These are phyloP conservation scores for Thymus quinquecostatus DNA, from an alignment of 257 asterid species.

Conservation along the genomic window DNA sequence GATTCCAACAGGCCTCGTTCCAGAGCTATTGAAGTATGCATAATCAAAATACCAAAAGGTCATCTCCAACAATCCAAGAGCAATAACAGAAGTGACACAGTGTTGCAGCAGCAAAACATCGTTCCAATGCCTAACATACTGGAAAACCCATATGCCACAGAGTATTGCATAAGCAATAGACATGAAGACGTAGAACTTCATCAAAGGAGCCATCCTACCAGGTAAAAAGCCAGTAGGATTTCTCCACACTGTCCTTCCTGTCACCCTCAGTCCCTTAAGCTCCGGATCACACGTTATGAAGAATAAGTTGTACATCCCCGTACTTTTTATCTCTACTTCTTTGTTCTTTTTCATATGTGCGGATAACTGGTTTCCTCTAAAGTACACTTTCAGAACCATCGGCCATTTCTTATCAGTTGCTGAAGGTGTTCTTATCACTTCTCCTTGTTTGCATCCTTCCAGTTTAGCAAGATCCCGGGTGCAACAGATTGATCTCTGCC, in stretches of 20 bases:
- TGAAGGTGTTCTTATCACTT: slow-evolving; percentile 76
- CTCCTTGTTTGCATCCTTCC: slow-evolving; percentile 95
- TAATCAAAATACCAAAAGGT: slow-evolving; percentile 92
- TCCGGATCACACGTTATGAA: slow-evolving; percentile 91
- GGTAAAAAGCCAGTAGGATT: slow-evolving; percentile 95
- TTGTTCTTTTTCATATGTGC: slow-evolving; percentile 67
- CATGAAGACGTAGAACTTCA: slow-evolving; percentile 81
- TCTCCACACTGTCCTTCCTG: slow-evolving; percentile 93
- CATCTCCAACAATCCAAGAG: slow-evolving; percentile 94
- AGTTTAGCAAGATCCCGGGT: slow-evolving; percentile 93
- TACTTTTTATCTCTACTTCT: slow-evolving; percentile 63
- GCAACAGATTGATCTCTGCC: slow-evolving; percentile 97
- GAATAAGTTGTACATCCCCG: slow-evolving; percentile 97
- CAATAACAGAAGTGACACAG: slow-evolving; percentile 84
- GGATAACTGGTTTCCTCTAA: slow-evolving; percentile 67
- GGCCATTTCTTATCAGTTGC: slow-evolving; percentile 76
- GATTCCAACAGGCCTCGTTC: slow-evolving; percentile 86
- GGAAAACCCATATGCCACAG: slow-evolving; percentile 81
- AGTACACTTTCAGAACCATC: slow-evolving; percentile 58
- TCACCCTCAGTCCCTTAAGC: slow-evolving; percentile 78
- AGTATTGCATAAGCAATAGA: slow-evolving; percentile 71
- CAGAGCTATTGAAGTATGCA: slow-evolving; percentile 84
- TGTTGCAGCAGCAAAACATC: slow-evolving; percentile 90
- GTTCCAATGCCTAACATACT: slow-evolving; percentile 75
- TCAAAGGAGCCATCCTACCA: slow-evolving; percentile 95